phyloP scores from a whole-genome alignment of 2,329 filamentous ascomycete genomes.

The Blastomyces emzantsi region DNA sequence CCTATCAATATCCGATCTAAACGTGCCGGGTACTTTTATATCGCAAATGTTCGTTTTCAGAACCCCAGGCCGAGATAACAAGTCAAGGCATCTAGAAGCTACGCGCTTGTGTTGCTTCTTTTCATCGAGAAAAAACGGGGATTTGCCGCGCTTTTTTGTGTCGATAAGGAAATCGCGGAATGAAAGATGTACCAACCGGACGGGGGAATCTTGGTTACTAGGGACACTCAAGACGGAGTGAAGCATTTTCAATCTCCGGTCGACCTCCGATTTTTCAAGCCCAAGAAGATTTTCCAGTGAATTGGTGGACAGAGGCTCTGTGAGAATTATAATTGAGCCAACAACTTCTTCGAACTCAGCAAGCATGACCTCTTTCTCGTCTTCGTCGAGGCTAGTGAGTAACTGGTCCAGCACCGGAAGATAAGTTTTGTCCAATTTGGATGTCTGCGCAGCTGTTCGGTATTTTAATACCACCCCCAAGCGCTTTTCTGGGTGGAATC shows the following conservation, averaged over 20 bases:
- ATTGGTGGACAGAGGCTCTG: constrained; percentile 18
- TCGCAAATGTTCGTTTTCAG: constrained; percentile 19
- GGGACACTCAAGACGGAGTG: constrained; percentile 20
- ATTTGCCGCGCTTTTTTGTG: constrained; percentile 13
- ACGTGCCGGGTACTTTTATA: constrained; percentile 14
- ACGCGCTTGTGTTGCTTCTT: constrained; percentile 14
- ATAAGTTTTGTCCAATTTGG: constrained; percentile 24
- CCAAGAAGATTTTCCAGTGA: constrained; percentile 15
- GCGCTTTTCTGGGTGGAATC: constrained; percentile 13
- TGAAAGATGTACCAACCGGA: constrained; percentile 23
- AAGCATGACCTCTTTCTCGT: constrained; percentile 12
- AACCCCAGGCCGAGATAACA: constrained; percentile 9
- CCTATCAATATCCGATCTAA: not conserved
- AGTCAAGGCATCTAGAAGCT: constrained; percentile 14
- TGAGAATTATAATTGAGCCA: constrained; percentile 20
- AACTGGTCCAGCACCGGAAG: constrained; percentile 20
- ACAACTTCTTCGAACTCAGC: constrained; percentile 19
- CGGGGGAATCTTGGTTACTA: constrained; percentile 6
- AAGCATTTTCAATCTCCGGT: constrained; percentile 13
- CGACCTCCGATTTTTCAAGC: constrained; percentile 10
- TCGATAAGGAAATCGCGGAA: constrained; percentile 28
- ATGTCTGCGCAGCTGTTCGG: constrained; percentile 11
- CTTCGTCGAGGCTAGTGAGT: constrained; percentile 12
- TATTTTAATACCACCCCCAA: constrained; percentile 15
- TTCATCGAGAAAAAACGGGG: constrained; percentile 20